phyloP scores from a whole-genome alignment of 2,329 filamentous ascomycete species.

The Arthrobotrys musiformis region DNA sequence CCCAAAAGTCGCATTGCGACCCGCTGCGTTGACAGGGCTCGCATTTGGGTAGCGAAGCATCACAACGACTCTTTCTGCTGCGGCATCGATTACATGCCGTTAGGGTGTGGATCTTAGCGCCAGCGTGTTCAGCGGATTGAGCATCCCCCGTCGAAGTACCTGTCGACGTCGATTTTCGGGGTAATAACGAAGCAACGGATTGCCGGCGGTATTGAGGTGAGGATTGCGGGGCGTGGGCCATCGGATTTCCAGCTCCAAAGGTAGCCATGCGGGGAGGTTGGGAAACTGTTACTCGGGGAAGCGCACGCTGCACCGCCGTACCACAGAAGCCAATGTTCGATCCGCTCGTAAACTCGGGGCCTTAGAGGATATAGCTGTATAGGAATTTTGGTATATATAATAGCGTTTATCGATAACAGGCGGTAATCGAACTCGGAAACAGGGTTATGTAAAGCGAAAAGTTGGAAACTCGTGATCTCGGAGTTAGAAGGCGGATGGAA shows the following conservation, averaged over 20 bases:
- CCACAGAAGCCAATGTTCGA: slow-evolving; percentile 4
- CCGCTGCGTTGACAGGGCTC: slow-evolving; percentile 91
- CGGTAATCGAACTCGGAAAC: neutral
- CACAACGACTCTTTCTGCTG: slow-evolving; percentile 90
- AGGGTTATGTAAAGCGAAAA: slow-evolving; percentile 21
- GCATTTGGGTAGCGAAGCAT: slow-evolving; percentile 89
- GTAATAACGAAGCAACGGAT: slow-evolving; percentile 52
- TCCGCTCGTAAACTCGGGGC: slow-evolving; percentile 8
- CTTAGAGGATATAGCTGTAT: neutral
- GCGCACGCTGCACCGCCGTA: slow-evolving; percentile 2
- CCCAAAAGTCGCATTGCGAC: slow-evolving; percentile 93
- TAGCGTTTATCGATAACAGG: slow-evolving; percentile 10
- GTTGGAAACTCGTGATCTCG: slow-evolving; percentile 50
- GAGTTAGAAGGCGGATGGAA: slow-evolving; percentile 38
- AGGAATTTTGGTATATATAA: neutral
- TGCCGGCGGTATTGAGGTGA: slow-evolving; percentile 48
- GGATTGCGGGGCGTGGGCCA: slow-evolving; percentile 42
- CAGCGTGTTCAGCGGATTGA: slow-evolving; percentile 16
- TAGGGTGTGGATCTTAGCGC: slow-evolving; percentile 63
- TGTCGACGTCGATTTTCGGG: slow-evolving; percentile 41
- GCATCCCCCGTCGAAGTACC: slow-evolving; percentile 34
- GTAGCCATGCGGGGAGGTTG: slow-evolving; percentile 54
- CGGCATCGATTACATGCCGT: slow-evolving; percentile 67
- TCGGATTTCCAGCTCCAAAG: slow-evolving; percentile 43
- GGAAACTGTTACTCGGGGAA: slow-evolving; percentile 9